Conservation (phyloP, 1,284 basidiomycete species). For the Sutorius eximius region DNA sequence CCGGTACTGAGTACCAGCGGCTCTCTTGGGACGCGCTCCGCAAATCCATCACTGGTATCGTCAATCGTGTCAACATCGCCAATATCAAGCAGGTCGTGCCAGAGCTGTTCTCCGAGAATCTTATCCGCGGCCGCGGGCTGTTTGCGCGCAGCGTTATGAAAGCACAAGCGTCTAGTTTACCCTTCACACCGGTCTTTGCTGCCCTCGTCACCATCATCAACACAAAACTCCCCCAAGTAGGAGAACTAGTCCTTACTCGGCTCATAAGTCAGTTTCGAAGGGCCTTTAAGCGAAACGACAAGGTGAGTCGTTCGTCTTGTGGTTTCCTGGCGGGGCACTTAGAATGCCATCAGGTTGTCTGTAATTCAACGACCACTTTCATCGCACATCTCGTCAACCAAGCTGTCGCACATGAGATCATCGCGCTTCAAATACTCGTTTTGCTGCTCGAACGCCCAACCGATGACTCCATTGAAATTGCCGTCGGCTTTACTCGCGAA, state of each 20-base stretch:
- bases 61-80: conserved; percentile 95
- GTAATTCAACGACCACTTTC: conserved; percentile 93
- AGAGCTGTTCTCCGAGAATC: conserved; percentile 90
- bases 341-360: conserved; percentile 64
- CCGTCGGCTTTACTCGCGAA: conserved; percentile 96
- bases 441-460: conserved; percentile 94
- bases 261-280: conserved; percentile 94
- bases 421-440: conserved; percentile 93
- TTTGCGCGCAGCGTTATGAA: conserved; percentile 97
- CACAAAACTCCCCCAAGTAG: conserved; percentile 95
- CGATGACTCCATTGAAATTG: conserved; percentile 97
- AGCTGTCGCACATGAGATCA: conserved; percentile 89
- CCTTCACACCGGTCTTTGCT: conserved; percentile 97
- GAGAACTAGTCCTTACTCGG: conserved; percentile 86
- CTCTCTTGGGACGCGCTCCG: conserved; percentile 97
- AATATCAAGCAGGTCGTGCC: conserved; percentile 98
- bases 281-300: conserved; percentile 97
- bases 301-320: conserved; percentile 52
- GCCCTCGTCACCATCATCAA: conserved; percentile 94
- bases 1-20: conserved; percentile 90
- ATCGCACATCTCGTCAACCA: conserved; percentile 98
- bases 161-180: conserved; percentile 93
- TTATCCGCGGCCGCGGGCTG: conserved; percentile 86
- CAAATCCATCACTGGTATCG: conserved; percentile 98
- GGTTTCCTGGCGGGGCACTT: background rate